Conservation (phyloP, 352 stramenopile genomes). For the Globisporangium viniferum region DNA sequence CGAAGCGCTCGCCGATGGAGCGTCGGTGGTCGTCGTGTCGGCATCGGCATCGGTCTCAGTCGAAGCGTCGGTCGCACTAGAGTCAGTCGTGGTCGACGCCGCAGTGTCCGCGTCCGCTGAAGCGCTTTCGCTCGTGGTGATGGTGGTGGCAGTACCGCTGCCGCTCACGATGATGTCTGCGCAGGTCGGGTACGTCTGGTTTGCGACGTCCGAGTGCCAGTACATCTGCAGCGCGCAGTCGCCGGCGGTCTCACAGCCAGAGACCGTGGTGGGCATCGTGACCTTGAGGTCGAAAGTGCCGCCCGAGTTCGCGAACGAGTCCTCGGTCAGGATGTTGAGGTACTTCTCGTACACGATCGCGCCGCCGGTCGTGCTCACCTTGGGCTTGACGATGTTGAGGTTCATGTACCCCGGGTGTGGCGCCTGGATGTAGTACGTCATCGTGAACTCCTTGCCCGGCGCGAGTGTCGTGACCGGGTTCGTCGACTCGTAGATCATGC, state of each 20-base stretch:
- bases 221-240: constrained; percentile 61
- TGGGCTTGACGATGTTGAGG: constrained; percentile 55
- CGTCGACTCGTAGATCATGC: constrained; percentile 44
- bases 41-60: neutral
- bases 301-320: constrained; percentile 31
- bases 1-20: neutral
- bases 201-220: constrained; percentile 56
- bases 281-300: constrained; percentile 28
- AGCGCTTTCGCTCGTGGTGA: constrained; percentile 7
- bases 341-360: constrained; percentile 51
- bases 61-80: constrained; percentile 2
- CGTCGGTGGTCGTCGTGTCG: neutral
- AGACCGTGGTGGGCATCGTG: constrained; percentile 42
- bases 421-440: constrained; percentile 55
- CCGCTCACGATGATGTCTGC: constrained; percentile 12
- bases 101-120: constrained; percentile 5
- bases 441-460: constrained; percentile 36
- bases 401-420: constrained; percentile 51
- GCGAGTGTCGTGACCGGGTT: constrained; percentile 45
- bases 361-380: constrained; percentile 33
- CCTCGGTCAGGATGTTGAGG: constrained; percentile 10
- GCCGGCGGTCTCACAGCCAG: constrained; percentile 35
- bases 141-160: constrained; percentile 14
- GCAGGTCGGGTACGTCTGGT: constrained; percentile 62
- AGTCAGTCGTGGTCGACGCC: neutral